Evolutionary conservation across 352 stramenopile genomes (phyloP), one percentile per base, ranked within the genome.

Genomic region (Hyaloperonospora brassicae): DNA sequence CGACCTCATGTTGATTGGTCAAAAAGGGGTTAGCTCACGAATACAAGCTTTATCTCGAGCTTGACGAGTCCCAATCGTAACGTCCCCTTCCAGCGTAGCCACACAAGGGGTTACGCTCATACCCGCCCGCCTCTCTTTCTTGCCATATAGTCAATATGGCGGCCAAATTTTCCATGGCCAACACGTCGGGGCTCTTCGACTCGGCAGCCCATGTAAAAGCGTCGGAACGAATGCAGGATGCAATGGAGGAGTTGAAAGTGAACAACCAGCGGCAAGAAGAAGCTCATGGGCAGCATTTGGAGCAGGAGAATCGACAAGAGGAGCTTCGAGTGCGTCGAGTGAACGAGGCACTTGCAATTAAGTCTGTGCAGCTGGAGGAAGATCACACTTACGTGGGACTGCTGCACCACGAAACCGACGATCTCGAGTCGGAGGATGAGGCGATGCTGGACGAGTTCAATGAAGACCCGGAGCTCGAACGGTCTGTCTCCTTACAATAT

Each of bases 161-260:
- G 53, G 64, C 73, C 35, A 91, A 91, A 52, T 91, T 91, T 45
- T 86, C 75, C 31, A 89, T 90, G 79, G 79, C 66, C 44, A 85
- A 82, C 55, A 81, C 70, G 3, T 84, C 76, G 1, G 76, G 77
- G 38, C 69, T 90, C 12, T 91, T 91, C 54, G 77, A 81, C 62
- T 62, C 80, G 21, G 74, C 66, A 39, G 76, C 79, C 24, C 81
- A 91, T 50, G 50, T 83, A 11, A 78, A 89, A 58, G 78, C 81
- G 5, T 76, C 76, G 12, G 77, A 87, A 49, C 78, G 81, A 38
- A 84, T 91, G 77, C 78, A 86, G 21, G 61, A 55, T 39, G 81
- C 81, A 0, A 84, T 87, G 72, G 68, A 89, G 46, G 74, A 89
- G 51, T 66, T 91, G 5, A 82, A 84, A 47, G 30, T 80, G 43